Evolutionary conservation across 257 asterid genomes (phyloP), one percentile per base, ranked within the genome.

Genomic region (Solanum dulcamara): DNA sequence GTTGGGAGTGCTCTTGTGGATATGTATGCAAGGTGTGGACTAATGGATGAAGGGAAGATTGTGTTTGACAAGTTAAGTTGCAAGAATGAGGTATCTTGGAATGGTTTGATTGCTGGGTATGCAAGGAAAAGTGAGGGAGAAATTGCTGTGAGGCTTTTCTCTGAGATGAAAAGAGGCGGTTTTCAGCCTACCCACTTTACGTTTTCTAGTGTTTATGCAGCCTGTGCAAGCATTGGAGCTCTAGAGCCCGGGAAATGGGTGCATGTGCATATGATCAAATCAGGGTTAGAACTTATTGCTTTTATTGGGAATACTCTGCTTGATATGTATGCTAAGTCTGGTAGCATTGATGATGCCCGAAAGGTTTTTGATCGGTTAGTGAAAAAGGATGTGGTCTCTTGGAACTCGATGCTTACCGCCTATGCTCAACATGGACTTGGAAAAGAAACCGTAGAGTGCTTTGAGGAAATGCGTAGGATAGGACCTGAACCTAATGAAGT

Each of bases 361-460:
- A 93, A 89, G 86, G 96, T 94, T 70, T 96, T 96, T 84, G 42
- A 89, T 85, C 88, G 91, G 66, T 84, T 96, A 86, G 88, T 87
- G 86, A 89, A 88, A 83, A 89, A 88, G 81, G 97, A 96, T 20
- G 88, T 96, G 18, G 93, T 96, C 82, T 93, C 98, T 0, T 96
- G 97, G 97, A 94, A 94, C 89, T 94, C 99, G 0, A 90, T 96
- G 96, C 97, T 96, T 6, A 93, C 99, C 7, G 91, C 96, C 77
- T 96, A 90, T 85, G 97, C 97, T 30, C 97, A 92, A 83, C 99
- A 96, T 85, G 98, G 99, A 18, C 90, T 92, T 35, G 97, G 97
- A 72, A 88, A 85, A 18, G 95, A 92, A 90, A 90, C 97, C 2
- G 40, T 94, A 30, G 85, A 88, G 72, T 88, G 90, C 57, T 94